Conservation (phyloP, 169 alveolate genomes). For the Plasmodium reichenowi region DNA sequence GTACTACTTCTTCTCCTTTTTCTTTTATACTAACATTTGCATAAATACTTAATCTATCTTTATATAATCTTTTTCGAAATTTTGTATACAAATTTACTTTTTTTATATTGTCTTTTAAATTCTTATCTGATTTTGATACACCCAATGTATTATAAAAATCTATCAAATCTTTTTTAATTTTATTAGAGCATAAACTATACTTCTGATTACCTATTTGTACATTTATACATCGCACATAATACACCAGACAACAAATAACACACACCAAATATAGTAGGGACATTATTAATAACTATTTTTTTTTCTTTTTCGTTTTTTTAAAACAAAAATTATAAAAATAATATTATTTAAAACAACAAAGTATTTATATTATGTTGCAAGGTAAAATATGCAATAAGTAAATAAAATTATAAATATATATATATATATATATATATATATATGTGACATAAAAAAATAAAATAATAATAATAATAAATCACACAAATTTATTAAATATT, state of each 20-base stretch:
- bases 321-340: no score
- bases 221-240: constrained; percentile 64
- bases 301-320: no score
- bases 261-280: constrained; percentile 33
- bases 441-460: no score
- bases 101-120: constrained; percentile 67
- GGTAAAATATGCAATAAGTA: no score
- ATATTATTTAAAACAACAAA: no score
- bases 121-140: constrained; percentile 60
- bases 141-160: constrained; percentile 59
- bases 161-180: constrained; percentile 58
- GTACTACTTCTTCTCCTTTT: constrained; percentile 54
- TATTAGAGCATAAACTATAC: constrained; percentile 42
- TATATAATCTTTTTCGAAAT: constrained; percentile 65
- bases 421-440: no score
- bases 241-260: constrained; percentile 58
- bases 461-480: no score
- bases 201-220: constrained; percentile 75
- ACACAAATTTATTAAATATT: no score
- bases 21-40: constrained; percentile 71
- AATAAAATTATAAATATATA: no score
- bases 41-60: constrained; percentile 62
- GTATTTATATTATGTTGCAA: no score
- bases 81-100: constrained; percentile 67
- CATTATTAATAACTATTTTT: constrained; percentile 30